Evolutionary conservation across 257 asterid genomes (phyloP).

Genomic region (Nicotiana knightiana): DNA sequence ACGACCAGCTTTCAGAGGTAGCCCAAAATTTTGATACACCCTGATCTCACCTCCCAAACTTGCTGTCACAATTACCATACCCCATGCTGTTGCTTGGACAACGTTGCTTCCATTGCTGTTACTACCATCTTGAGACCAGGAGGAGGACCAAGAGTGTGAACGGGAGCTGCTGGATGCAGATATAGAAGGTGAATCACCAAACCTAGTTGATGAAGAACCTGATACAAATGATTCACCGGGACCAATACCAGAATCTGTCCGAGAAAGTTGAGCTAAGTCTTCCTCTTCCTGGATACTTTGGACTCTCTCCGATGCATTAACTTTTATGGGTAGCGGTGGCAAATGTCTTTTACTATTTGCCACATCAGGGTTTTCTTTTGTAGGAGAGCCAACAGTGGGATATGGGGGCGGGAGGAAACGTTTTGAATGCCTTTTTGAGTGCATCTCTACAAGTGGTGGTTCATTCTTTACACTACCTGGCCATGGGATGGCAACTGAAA

Average conservation of each 20-base stretch:
- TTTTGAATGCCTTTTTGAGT: slow-evolving; percentile 64
- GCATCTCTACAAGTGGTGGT: slow-evolving; percentile 58
- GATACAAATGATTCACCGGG: slow-evolving; percentile 39
- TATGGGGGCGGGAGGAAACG: slow-evolving; percentile 31
- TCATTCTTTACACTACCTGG: slow-evolving; percentile 50
- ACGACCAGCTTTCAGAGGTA: slow-evolving; percentile 59
- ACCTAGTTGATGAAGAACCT: slow-evolving; percentile 29
- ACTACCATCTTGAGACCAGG: slow-evolving; percentile 30
- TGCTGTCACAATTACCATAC: slow-evolving; percentile 74
- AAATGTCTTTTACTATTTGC: slow-evolving; percentile 37
- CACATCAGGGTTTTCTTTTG: slow-evolving; percentile 20
- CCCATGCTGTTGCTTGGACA: slow-evolving; percentile 95
- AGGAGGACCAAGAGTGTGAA: slow-evolving; percentile 45
- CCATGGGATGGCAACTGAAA: slow-evolving; percentile 78
- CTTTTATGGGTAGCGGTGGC: slow-evolving; percentile 70
- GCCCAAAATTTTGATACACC: slow-evolving; percentile 85
- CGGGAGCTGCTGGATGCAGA: slow-evolving; percentile 34
- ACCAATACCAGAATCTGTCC: slow-evolving; percentile 57
- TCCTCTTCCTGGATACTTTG: slow-evolving; percentile 32
- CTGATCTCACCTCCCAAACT: slow-evolving; percentile 76
- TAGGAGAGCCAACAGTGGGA: slow-evolving; percentile 27
- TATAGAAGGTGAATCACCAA: slow-evolving; percentile 40
- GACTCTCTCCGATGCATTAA: slow-evolving; percentile 19
- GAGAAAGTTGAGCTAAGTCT: slow-evolving; percentile 34
- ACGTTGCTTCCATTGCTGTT: slow-evolving; percentile 38